These are phyloP conservation scores for Fragaria vesca DNA, from an alignment of 306 rosid genomes.

Conservation along the genomic window DNA sequence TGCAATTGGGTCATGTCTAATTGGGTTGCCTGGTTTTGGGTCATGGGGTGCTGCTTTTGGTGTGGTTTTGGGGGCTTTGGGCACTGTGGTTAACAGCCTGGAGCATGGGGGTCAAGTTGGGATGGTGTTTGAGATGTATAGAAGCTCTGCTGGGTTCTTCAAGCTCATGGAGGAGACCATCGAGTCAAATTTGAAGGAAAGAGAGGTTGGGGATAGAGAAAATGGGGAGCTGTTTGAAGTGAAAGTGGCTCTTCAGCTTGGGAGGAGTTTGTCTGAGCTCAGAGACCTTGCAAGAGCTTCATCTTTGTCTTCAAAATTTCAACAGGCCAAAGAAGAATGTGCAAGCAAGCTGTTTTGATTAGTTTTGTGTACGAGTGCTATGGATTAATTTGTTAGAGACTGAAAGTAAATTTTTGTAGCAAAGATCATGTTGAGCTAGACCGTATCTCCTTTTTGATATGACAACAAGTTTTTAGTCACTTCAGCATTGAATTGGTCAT, in stretches of 20 bases:
- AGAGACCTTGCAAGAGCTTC: constrained; percentile 42
- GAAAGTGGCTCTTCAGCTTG: constrained; percentile 56
- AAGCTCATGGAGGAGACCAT: constrained; percentile 67
- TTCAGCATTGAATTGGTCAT: neutral
- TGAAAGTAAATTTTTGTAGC: neutral
- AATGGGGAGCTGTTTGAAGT: constrained; percentile 62
- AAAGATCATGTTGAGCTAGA: neutral
- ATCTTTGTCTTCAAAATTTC: constrained; percentile 25
- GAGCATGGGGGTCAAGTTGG: constrained; percentile 90
- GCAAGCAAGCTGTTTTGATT: constrained; percentile 68
- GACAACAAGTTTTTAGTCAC: neutral
- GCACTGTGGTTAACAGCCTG: constrained; percentile 52
- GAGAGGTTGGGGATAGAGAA: constrained; percentile 48
- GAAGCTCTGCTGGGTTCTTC: constrained; percentile 48
- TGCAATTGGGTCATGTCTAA: constrained; percentile 51
- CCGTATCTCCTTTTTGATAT: neutral
- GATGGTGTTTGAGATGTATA: constrained; percentile 77
- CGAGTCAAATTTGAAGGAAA: constrained; percentile 38
- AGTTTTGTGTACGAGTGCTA: neutral
- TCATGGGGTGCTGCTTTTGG: constrained; percentile 50
- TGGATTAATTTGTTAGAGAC: neutral
- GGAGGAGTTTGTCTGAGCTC: constrained; percentile 59
- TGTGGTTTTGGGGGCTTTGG: constrained; percentile 56
- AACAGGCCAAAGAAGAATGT: constrained; percentile 37
- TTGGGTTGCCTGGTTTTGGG: constrained; percentile 18